Evolutionary conservation across 208 protist species (phyloP).

Genomic region (Borovskyia barvae): DNA sequence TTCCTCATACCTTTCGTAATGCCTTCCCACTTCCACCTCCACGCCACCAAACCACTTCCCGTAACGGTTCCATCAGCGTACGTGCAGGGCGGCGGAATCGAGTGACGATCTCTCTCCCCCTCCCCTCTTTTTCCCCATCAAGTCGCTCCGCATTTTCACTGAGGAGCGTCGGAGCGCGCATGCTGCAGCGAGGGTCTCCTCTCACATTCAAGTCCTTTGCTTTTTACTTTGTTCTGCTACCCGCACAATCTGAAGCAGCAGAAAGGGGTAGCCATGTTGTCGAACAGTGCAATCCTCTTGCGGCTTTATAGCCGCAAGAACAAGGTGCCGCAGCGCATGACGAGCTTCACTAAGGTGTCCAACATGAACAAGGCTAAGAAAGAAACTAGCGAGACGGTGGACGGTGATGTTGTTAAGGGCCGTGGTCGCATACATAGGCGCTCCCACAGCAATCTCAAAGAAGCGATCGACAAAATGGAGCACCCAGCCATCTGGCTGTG

Average conservation of each 20-base stretch:
- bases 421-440: conserved; percentile 76
- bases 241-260: not conserved
- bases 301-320: conserved; percentile 59
- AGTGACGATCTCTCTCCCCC: not conserved
- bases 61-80: no score
- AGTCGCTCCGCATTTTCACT: no score
- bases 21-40: no score
- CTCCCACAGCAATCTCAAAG: conserved; percentile 81
- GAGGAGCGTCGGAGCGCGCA: no score
- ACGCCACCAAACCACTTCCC: no score
- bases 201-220: not conserved
- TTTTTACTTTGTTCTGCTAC: not conserved
- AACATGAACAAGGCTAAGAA: conserved; percentile 86
- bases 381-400: conserved; percentile 56
- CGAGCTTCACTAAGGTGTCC: conserved; percentile 71
- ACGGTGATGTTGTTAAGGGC: conserved; percentile 84
- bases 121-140: not conserved
- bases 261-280: conserved; percentile 34
- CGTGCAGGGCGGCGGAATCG: no score
- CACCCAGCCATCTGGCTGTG: conserved; percentile 91
- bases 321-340: conserved; percentile 69
- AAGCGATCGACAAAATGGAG: conserved; percentile 84
- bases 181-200: not conserved
- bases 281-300: conserved; percentile 27
- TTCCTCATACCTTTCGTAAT: no score